Evolutionary conservation across 495 filamentous ascomycete genomes (phyloP), one percentile per base, ranked within the genome.

Genomic region (Hypoxylon lenormandii): DNA sequence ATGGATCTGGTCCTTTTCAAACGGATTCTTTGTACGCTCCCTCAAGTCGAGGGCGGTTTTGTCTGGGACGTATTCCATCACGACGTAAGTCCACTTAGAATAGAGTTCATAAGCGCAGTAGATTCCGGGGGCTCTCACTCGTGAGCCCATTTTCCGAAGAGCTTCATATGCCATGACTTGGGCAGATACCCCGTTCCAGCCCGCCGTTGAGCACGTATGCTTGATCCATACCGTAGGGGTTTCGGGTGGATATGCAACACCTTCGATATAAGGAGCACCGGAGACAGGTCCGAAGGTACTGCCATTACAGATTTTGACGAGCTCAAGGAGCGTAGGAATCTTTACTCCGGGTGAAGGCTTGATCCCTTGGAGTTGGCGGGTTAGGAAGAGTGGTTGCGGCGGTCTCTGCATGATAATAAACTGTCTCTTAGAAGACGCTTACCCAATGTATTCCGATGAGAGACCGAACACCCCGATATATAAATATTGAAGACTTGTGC

Each of bases 11-110:
- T 1, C 38, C 5, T 5, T 42, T 16, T 10, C n/a, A n/a, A n/a
- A 12, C 16, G 12, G 12, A 5, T 12, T 15, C 36, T 2, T 8
- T 15, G 2, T 3, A 42, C n/a, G 2, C 5, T 42, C 38, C 15
- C 12, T 16, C n/a, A 42, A 16, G 7, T 1, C n/a, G 38, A 42
- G 38, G 4, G 38, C 38, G 38, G 15, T 42, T 5, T 1, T 3
- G n/a, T 42, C 38, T 16, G 38, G 38, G 38, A 42, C 38, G 13
- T 42, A 42, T 42, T 42, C 12, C 38, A 42, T 42, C 38, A 42
- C 38, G 38, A 42, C 16, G n/a, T 42, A 42, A 16, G 38, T 42
- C 38, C 38, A 42, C 38, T 42, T 42, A 13, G 11, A 5, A 5
- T 3, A n/a, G 38, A 42, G 4, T 5, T 42, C 38, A n/a, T 42